These are phyloP conservation scores for Yamadazyma atlantica DNA, from an alignment of 1,139 yeast species.

Conservation along the genomic window DNA sequence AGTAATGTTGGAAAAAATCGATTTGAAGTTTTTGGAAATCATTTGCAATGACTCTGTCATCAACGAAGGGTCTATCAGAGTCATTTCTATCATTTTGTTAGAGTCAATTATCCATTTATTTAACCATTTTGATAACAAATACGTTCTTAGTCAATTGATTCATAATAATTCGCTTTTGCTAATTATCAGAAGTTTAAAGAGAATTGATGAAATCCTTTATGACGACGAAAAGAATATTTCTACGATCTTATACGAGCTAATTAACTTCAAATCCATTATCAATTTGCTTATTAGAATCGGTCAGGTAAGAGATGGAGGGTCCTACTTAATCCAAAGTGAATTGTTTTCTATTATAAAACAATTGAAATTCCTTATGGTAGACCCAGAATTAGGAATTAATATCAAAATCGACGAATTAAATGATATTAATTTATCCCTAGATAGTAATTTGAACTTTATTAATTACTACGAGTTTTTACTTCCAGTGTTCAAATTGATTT, in stretches of 20 bases:
- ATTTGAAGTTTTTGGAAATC: constrained; percentile 60
- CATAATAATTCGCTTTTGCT: constrained; percentile 65
- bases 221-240: constrained; percentile 12
- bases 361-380: constrained; percentile 60
- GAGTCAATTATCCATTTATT: constrained; percentile 64
- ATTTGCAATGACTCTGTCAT: constrained; percentile 76
- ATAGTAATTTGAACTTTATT: constrained; percentile 46
- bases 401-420: constrained; percentile 30
- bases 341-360: constrained; percentile 60
- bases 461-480: constrained; percentile 62
- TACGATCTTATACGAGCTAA: constrained; percentile 63
- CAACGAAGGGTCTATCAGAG: constrained; percentile 75
- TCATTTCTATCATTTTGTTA: constrained; percentile 72
- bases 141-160: constrained; percentile 59
- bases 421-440: constrained; percentile 48
- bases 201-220: constrained; percentile 66
- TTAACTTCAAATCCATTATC: constrained; percentile 71
- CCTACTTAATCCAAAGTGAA: constrained; percentile 72
- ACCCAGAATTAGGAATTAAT: constrained; percentile 78
- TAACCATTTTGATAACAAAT: constrained; percentile 45
- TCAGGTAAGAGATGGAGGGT: constrained; percentile 74
- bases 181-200: constrained; percentile 63
- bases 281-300: constrained; percentile 73
- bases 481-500: constrained; percentile 75
- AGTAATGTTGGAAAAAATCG: constrained; percentile 55